Base-by-base conservation (phyloP, 805 yeast genomes). In the Candida jianshihensis region DNA sequence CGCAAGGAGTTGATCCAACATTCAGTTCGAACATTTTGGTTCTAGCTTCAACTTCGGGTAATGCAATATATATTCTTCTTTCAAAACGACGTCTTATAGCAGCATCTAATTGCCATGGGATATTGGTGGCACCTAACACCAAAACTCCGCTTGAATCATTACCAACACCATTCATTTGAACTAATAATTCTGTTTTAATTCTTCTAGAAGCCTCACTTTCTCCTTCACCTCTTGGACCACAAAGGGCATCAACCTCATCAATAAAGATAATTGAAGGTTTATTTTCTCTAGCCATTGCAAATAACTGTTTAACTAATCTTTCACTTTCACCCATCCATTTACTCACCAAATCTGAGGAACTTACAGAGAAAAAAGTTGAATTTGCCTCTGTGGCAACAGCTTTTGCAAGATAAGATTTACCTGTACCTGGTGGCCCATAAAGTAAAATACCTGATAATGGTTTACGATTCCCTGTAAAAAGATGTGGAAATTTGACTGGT, bases 311-410 rank as follows among this genome's bases (percentile, higher is more conserved):
- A 19, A 92, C 97, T 39, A 92, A 73, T 60, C 97, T 78, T 61
- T 92, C 98, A 19, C 94, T 81, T 60, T 92, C 98, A 51, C 98
- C 98, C 97, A 90, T 90, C 98, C 98, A 92, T 60, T 92, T 92
- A 47, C 95, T 82, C 4, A 92, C 97, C 51, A 92, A 71, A 60
- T 92, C 98, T 12, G 95, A 84, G 0, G 96, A 87, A n/a, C 95
- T 82, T 1, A 92, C 95, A 3, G 96, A 84, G 62, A 92, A 92
- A 51, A 92, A 92, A 0, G 98, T 92, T 0, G 97, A 86, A 57
- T 90, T 88, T 34, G 97, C 96, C 53, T 92, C 98, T 0, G 98
- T 92, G 19, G 98, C 98, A 8, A 92, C 97, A 0, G 98, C 98
- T 57, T 92, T 92, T 10, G 98, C 98, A 40, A 92, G 66, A 54